These are phyloP conservation scores for Pseudoscleropodium purum DNA, from an alignment of 225 moss, liverwort and hornwort genomes.

Conservation along the genomic window DNA sequence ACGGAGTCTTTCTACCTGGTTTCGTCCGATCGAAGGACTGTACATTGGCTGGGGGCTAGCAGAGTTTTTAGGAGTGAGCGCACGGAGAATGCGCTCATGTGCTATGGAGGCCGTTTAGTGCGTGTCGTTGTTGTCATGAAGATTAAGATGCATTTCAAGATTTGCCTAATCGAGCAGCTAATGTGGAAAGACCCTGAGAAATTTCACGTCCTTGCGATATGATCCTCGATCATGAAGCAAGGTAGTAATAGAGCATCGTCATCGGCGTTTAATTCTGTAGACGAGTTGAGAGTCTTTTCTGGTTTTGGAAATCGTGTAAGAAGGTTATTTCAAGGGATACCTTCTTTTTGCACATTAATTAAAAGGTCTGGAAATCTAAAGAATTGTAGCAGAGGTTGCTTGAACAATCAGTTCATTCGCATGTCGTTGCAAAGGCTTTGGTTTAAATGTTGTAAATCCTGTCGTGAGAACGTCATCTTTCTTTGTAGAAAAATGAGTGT, in stretches of 20 bases:
- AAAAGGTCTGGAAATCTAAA: not conserved
- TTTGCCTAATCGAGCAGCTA: not conserved
- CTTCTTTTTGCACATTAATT: not conserved
- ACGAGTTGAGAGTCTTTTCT: not conserved
- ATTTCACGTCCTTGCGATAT: not conserved
- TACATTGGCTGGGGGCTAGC: not conserved
- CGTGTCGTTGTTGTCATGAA: not conserved
- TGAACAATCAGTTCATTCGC: not conserved
- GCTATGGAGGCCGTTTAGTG: not conserved
- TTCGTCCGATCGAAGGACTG: not conserved
- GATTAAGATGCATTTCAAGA: not conserved
- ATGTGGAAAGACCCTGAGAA: not conserved
- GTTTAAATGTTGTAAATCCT: not conserved
- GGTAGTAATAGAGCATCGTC: not conserved
- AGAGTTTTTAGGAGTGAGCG: not conserved
- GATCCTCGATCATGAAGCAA: not conserved
- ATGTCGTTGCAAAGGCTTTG: not conserved
- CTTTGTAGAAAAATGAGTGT: not conserved
- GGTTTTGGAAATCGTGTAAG: not conserved
- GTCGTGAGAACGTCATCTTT: not conserved
- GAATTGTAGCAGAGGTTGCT: not conserved
- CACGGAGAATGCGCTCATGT: not conserved
- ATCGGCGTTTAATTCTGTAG: not conserved
- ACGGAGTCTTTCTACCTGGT: not conserved
- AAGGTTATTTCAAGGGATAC: not conserved